Conservation (phyloP, 352 stramenopile genomes). For the Phytophthora litchii region DNA sequence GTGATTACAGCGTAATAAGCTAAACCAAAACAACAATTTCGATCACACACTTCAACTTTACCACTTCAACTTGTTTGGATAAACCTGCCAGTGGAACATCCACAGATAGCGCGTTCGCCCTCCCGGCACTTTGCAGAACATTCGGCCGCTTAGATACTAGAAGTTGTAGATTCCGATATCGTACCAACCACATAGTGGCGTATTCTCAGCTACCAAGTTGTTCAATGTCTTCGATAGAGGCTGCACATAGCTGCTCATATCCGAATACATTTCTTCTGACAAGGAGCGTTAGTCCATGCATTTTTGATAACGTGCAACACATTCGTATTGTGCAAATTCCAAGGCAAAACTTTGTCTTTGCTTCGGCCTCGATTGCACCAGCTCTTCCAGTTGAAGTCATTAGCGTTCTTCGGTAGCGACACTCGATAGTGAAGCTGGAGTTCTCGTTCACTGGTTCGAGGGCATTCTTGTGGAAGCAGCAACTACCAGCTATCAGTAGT, state of each 20-base stretch:
- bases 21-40: too few relatives aligned
- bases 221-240: constrained; percentile 27
- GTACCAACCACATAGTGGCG: constrained; percentile 28
- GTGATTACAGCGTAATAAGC: constrained; percentile 40
- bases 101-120: neutral
- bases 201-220: constrained; percentile 25
- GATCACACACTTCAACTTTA: too few relatives aligned
- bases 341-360: too few relatives aligned
- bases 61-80: neutral
- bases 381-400: too few relatives aligned
- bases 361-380: too few relatives aligned
- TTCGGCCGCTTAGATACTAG: constrained; percentile 36
- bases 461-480: neutral
- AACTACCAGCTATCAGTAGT: neutral
- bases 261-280: too few relatives aligned
- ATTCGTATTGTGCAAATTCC: too few relatives aligned
- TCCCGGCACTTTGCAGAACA: too few relatives aligned
- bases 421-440: neutral
- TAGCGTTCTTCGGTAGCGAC: too few relatives aligned
- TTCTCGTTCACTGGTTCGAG: too few relatives aligned
- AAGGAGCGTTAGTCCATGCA: constrained; percentile 20
- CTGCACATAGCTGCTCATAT: constrained; percentile 24
- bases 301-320: too few relatives aligned
- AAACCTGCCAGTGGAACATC: neutral
- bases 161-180: constrained; percentile 25